Base-by-base conservation (phyloP, 352 stramenopile genomes). In the Pythium chondricola region DNA sequence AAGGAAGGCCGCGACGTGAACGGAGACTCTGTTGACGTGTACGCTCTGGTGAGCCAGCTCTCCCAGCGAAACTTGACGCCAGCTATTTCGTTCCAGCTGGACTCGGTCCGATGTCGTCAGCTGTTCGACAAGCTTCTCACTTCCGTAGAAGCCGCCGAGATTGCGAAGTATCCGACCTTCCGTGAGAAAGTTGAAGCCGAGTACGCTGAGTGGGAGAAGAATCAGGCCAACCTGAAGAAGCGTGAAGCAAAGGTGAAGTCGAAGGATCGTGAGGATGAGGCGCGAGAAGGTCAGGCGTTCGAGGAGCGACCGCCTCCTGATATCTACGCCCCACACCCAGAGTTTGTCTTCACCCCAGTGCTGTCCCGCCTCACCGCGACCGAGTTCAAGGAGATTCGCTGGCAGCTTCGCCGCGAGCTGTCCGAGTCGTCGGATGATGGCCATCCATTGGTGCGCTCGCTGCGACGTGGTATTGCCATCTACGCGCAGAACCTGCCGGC, bases 401-500 rank as follows among this genome's bases (percentile, higher is more conserved):
- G 78, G 73, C 77, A 91, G 61, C 56, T 93, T n/a, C 76, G 79
- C 57, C 76, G 77, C 46, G 79, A 91, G 40, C 53, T 91, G 9
- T 91, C 82, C 6, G 82, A 90, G 38, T 78, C 85, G 18, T 88
- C 77, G 7, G 82, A 91, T 45, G 82, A 93, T 47, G 77, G 79
- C 31, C 82, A 93, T 53, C 71, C 80, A 8, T 60, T 93, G 8
- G 80, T 93, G 22, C 82, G 82, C 18, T 90, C 93, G 48, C 73
- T 98, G 27, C 90, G 95, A 59, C 89, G 96, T 69, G 96, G 96
- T 63, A 98, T 99, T 71, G 96, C 91, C 24, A 98, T 99, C 52
- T 99, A 99, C 79, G 98, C 97, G 56, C 95, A 98, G 63, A 97
- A 98, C 65, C 92, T 99, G 54, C 94, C 95, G 9, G 80, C 81